Base-by-base conservation (phyloP, 495 filamentous ascomycete genomes). In the Pseudevernia furfuracea region DNA sequence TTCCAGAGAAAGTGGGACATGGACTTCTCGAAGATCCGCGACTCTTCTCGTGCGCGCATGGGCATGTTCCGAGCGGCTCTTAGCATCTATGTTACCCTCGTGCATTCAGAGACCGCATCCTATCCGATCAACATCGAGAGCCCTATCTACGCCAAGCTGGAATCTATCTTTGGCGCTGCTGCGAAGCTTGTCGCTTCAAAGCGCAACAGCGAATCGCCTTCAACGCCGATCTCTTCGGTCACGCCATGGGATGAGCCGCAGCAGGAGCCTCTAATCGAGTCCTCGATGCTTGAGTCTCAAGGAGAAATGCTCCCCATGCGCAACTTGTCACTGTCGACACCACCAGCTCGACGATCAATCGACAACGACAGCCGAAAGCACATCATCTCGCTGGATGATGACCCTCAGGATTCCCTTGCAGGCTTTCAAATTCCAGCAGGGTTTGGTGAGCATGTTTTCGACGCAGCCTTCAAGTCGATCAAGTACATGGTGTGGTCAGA, bases 401-500 rank as follows among this genome's bases (percentile, higher is more conserved):
- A 67, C 11, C 43, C 55, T 21, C 19, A 63, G 17, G 67, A 69
- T 61, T 56, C 62, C 6, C 52, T 71, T 15, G 48, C 57, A 0
- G 58, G 60, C 38, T 59, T 65, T 34, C 23, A 39, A 3, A 48
- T 69, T n/a, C 65, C 69, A 3, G 30, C 69, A 43, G 65, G 66
- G 10, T 88, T 89, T 58, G 76, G 79, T 39, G 72, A 74, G 3
- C 67, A 56, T 4, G 76, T 88, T 30, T 89, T 89, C 58, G 82
- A 86, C 59, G 76, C 71, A 1, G 85, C 86, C 0, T 80, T 87
- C 71, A 70, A 75, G 44, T 83, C 80, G 61, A 83, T 88, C 75
- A 88, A 86, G 74, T 85, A 87, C 66, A 76, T 89, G 25, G 85
- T 89, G 3, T 78, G 86, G 63, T 86, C 83, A 9, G 88, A 88